Evolutionary conservation across 2,329 filamentous ascomycete species (phyloP), one percentile per base, ranked within the genome.

Genomic region (Alternaria rosae): DNA sequence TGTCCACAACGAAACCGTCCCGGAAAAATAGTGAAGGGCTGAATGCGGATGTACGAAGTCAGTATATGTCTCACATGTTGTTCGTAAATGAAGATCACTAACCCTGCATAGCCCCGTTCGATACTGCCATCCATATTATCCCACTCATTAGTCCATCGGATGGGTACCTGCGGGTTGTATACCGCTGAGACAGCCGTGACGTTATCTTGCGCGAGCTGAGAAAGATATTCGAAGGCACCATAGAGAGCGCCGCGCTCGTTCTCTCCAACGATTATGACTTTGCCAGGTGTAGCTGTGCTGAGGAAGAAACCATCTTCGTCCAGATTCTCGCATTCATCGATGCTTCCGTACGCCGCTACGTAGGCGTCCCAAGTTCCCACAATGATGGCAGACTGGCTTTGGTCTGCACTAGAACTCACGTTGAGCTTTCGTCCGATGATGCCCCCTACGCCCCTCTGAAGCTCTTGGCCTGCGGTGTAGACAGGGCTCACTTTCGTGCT

Each of bases 141-240:
- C 90, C 90, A 92, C 66, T 92, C 86, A 70, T 92, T 92, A 0
- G 87, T 85, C 90, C 89, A 92, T 65, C 90, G 84, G 43, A 92
- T 85, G 0, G 86, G 86, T 0, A 85, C 87, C 59, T 84, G 82
- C 0, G 89, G 88, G 65, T 85, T 90, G 9, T 83, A 84, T 3
- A 83, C 78, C 48, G 83, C 83, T 5, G 83, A 73, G 0, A 83
- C 81, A 1, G 81, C 67, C 0, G 82, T 82, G 61, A 87, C 80
- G 47, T 88, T 85, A 23, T 84, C 85, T 72, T 88, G 88, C 0
- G 85, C 87, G n/a, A 92, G 80, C 74, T 85, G 83, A 2, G 87
- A 88, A 10, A 92, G 82, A 65, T 91, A 92, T 64, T 90, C 86
- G 68, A 91, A 92, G 5, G 89, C 83, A 7, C 90, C 90, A 67